Evolutionary conservation across 75 land plant genomes (phyloP).

Genomic region (Cupressus sempervirens): DNA sequence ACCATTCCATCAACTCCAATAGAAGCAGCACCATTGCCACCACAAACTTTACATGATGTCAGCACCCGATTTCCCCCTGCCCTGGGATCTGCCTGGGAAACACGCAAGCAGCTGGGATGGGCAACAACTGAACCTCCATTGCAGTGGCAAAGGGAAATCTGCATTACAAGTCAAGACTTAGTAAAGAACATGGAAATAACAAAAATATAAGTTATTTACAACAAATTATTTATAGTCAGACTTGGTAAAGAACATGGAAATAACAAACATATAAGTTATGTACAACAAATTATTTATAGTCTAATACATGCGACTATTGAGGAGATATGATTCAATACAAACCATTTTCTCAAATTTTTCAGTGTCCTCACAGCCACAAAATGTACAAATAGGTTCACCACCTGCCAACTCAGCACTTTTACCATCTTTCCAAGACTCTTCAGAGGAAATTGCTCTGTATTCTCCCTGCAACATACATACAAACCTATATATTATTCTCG

Average conservation of each 20-base stretch:
- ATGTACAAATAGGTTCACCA: slow-evolving; percentile 17
- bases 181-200: not conserved
- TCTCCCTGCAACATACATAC: slow-evolving; percentile 19
- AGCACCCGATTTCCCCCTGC: not conserved
- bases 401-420: slow-evolving; percentile 7
- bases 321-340: slow-evolving; percentile 12
- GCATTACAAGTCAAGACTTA: not conserved
- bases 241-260: not conserved
- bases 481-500: not conserved
- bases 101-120: slow-evolving; percentile 22
- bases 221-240: not conserved
- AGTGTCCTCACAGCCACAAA: slow-evolving; percentile 49
- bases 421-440: slow-evolving; percentile 15
- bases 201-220: not conserved
- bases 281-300: not conserved
- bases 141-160: slow-evolving; percentile 15
- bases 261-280: not conserved
- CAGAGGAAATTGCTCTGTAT: slow-evolving; percentile 6
- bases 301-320: not conserved
- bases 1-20: not conserved
- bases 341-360: slow-evolving; percentile 32
- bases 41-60: slow-evolving; percentile 5
- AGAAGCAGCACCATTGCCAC: not conserved
- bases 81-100: not conserved
- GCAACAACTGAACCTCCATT: slow-evolving; percentile 23